Percentiles rank a stretch among this genome's conserved stretches.
Evolutionary conservation across 352 stramenopile genomes (phyloP).

Genomic region (Phytophthora chlamydospora): DNA sequence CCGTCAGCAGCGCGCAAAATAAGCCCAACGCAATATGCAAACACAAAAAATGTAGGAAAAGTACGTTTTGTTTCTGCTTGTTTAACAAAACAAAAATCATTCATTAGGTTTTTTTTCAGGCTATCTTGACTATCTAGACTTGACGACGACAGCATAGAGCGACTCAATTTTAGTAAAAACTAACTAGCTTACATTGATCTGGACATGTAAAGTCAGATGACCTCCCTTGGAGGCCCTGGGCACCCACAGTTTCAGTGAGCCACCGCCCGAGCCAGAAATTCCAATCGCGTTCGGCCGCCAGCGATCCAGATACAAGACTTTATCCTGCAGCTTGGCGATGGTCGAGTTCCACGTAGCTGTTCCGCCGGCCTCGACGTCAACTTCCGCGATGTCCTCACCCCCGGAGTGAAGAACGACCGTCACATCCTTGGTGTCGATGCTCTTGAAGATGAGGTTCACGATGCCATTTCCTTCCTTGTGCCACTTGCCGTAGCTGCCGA

Average conservation of each 20-base stretch:
- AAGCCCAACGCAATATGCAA: no score
- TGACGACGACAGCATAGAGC: no score
- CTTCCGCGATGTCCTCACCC: conserved; percentile 9
- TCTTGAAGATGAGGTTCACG: conserved; percentile 26
- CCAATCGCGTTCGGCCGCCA: conserved; percentile 11
- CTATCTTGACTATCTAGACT: no score
- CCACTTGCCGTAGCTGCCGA: conserved; percentile 34
- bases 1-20: no score
- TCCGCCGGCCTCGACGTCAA: conserved; percentile 9
- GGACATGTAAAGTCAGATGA: conserved; percentile 6
- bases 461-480: conserved; percentile 28
- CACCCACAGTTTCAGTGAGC: conserved; percentile 21
- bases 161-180: no score
- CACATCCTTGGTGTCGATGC: conserved; percentile 24
- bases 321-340: conserved; percentile 19
- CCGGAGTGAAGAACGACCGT: conserved; percentile 21
- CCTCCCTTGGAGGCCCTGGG: conserved; percentile 11
- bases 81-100: no score
- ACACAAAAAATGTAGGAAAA: no score
- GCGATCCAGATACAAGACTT: conserved; percentile 22
- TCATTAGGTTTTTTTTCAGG: no score
- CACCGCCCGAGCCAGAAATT: conserved; percentile 16
- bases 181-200: no score
- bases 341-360: conserved; percentile 20
- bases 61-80: no score